These are phyloP conservation scores for Venustampulla echinocandica DNA, from an alignment of 495 filamentous ascomycete genomes.

Conservation along the genomic window DNA sequence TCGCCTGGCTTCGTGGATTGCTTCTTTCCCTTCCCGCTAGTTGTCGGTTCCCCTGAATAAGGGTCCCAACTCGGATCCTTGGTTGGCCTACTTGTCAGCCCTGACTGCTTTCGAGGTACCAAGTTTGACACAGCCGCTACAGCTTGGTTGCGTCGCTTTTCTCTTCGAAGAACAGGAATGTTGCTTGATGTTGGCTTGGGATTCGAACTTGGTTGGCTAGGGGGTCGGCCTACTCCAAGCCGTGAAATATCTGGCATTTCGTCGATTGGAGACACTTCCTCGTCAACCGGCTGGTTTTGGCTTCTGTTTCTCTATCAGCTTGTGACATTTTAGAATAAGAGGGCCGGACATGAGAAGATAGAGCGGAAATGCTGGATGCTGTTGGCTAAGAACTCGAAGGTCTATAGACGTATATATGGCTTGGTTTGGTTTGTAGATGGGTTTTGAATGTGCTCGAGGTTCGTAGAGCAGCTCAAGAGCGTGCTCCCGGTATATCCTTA, in stretches of 20 bases:
- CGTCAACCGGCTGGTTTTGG: slow-evolving; percentile 17
- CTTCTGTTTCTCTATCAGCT: slow-evolving; percentile 11
- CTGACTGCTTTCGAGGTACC: slow-evolving; percentile 11
- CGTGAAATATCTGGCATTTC: slow-evolving; percentile 33
- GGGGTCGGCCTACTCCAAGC: slow-evolving; percentile 16
- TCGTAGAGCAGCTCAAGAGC: slow-evolving; percentile 8
- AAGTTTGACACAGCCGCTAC: slow-evolving; percentile 11
- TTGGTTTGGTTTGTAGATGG: background rate
- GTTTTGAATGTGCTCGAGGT: background rate
- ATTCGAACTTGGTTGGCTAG: slow-evolving; percentile 16
- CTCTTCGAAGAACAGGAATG: slow-evolving; percentile 43
- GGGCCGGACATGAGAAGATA: slow-evolving; percentile 13
- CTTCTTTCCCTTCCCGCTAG: slow-evolving; percentile 33
- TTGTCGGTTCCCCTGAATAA: slow-evolving; percentile 40
- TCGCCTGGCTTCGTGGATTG: slow-evolving; percentile 40
- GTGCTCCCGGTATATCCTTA: slow-evolving; percentile 6
- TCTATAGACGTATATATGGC: slow-evolving; percentile 3
- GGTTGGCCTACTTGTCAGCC: slow-evolving; percentile 6
- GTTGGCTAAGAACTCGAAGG: slow-evolving; percentile 5
- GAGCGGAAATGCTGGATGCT: slow-evolving; percentile 3
- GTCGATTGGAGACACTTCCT: slow-evolving; percentile 46
- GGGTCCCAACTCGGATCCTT: slow-evolving; percentile 35
- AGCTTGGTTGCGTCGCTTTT: slow-evolving; percentile 23
- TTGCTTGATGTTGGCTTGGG: slow-evolving; percentile 26
- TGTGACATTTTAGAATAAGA: background rate